Conservation (phyloP, 768 basidiomycete species). For the Leccinum disarticulatum region DNA sequence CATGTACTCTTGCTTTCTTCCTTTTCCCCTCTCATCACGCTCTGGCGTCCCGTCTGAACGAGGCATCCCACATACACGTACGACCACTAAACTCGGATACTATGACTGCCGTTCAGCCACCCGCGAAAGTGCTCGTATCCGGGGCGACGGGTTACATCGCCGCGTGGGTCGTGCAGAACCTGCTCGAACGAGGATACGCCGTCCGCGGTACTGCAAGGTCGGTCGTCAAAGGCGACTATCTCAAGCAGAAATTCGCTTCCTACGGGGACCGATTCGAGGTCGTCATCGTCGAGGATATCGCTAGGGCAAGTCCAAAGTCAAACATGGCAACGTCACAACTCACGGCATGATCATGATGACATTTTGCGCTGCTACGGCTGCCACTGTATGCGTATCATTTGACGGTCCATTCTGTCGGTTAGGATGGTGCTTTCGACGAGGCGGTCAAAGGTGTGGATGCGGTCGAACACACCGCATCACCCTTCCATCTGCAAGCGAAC, state of each 20-base stretch:
- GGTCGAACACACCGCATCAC: neutral
- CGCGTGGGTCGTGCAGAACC: neutral
- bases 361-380: neutral
- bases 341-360: too few relatives aligned
- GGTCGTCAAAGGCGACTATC: neutral
- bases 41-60: too few relatives aligned
- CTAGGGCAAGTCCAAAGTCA: neutral
- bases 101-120: neutral
- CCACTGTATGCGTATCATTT: neutral
- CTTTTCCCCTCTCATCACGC: too few relatives aligned
- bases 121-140: neutral
- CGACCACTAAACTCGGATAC: neutral
- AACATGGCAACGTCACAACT: neutral
- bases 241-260: neutral
- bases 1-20: too few relatives aligned
- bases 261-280: neutral
- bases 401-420: neutral
- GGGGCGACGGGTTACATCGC: neutral
- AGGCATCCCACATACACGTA: neutral
- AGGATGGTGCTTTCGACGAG: slow-evolving; percentile 75
- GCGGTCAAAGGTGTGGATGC: slow-evolving; percentile 76
- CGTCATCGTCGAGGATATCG: neutral
- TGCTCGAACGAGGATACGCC: neutral
- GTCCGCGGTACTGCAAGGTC: neutral
- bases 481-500: neutral